Evolutionary conservation across 2,329 filamentous ascomycete species (phyloP).

Genomic region (Sphaerulina populicola): DNA sequence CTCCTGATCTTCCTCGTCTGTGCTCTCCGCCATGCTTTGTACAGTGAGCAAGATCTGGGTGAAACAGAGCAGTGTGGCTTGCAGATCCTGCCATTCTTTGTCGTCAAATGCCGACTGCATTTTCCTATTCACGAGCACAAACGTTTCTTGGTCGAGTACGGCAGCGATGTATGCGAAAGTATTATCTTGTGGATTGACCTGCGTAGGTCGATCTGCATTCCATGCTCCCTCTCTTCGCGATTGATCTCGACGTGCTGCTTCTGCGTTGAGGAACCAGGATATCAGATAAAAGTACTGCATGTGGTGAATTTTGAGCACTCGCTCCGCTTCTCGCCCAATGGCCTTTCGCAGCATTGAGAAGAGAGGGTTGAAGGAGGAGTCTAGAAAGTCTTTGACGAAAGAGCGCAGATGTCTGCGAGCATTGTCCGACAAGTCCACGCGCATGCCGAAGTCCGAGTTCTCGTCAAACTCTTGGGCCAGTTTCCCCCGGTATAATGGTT

Average conservation of each 20-base stretch:
- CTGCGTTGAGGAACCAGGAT: constrained; percentile 78
- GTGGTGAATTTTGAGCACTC: constrained; percentile 64
- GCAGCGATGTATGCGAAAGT: constrained; percentile 80
- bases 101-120: constrained; percentile 72
- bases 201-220: constrained; percentile 36
- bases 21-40: constrained; percentile 80
- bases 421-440: constrained; percentile 58
- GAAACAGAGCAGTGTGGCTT: constrained; percentile 85
- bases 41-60: constrained; percentile 83
- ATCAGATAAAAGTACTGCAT: constrained; percentile 88
- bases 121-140: constrained; percentile 74
- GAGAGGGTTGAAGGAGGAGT: constrained; percentile 84
- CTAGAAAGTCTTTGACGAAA: constrained; percentile 89
- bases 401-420: constrained; percentile 68
- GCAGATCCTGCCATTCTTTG: constrained; percentile 80
- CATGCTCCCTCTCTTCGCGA: constrained; percentile 39
- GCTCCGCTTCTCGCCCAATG: constrained; percentile 79
- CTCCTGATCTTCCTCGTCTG: constrained; percentile 86
- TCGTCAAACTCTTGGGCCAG: constrained; percentile 44
- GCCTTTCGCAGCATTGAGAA: constrained; percentile 80
- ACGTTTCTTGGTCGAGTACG: constrained; percentile 90
- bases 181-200: constrained; percentile 48
- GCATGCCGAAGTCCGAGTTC: constrained; percentile 64
- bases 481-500: constrained; percentile 52
- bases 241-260: constrained; percentile 56